These are phyloP conservation scores for Clavulina sp. DNA, from an alignment of 768 basidiomycete genomes.

Conservation along the genomic window DNA sequence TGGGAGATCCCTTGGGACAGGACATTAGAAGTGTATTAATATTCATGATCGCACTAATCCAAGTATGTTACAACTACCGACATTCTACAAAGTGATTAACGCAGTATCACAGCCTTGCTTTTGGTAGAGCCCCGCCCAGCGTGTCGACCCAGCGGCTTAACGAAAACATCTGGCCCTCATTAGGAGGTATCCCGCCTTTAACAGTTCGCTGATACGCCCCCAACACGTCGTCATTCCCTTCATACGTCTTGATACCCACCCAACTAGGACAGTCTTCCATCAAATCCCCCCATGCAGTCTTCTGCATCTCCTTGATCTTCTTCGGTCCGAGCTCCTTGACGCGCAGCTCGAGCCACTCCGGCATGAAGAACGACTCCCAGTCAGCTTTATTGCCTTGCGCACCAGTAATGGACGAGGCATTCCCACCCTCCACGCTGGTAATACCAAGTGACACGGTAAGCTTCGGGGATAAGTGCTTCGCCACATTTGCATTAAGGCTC, in stretches of 20 bases:
- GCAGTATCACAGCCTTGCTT: no score
- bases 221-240: constrained; percentile 24
- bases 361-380: constrained; percentile 47
- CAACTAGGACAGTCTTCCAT: constrained; percentile 39
- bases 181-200: constrained; percentile 32
- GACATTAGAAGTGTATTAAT: no score
- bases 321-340: constrained; percentile 28
- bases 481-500: constrained; percentile 28
- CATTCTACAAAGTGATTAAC: no score
- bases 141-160: constrained; percentile 17
- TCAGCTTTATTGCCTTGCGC: background rate
- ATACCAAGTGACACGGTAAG: constrained; percentile 20
- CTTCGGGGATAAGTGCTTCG: constrained; percentile 22
- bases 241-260: constrained; percentile 36
- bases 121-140: no score
- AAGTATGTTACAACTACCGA: no score
- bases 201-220: constrained; percentile 31
- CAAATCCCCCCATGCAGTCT: constrained; percentile 38
- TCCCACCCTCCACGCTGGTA: constrained; percentile 39
- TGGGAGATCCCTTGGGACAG: no score
- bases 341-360: constrained; percentile 45
- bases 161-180: constrained; percentile 45
- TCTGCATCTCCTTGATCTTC: constrained; percentile 35
- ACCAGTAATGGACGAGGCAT: constrained; percentile 9
- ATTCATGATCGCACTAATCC: no score